Base-by-base conservation (phyloP, 495 filamentous ascomycete genomes). In the Alectoria sarmentosa region DNA sequence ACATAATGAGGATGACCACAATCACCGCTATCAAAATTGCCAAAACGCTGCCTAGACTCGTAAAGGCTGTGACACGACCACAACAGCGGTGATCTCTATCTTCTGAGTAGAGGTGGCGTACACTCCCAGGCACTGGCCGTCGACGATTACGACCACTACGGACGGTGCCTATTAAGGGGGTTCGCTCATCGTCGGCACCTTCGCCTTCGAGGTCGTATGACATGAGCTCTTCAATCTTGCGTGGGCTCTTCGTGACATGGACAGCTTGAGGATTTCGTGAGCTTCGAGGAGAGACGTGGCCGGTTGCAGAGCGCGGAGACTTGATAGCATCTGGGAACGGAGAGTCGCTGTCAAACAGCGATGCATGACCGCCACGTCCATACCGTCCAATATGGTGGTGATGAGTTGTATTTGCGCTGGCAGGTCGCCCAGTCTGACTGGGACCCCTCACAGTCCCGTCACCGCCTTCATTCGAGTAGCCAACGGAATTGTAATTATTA, bases 131-230 rank as follows among this genome's bases (percentile, higher is more conserved):
- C 41, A 76, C 76, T 8, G 82, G 82, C 26, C 84, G 79, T 34
- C 83, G 77, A n/a, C 90, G 88, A 65, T 78, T 80, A 48, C 90
- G 83, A 23, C 79, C 77, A 36, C 79, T 78, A 19, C 90, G 83
- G 13, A 80, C 73, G 23, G 87, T 86, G 5, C 86, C 83, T 9
- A 97, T 83, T 57, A 98, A 79, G 1, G 94, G 93, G 3, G 91
- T 92, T 39, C 88, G 85, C 75, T 98, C 94, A 72, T 97, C 93
- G 71, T 96, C 93, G 32, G 89, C 91, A 23, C 89, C 89, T 65
- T 90, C 88, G 11, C 80, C 83, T 69, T 89, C 88, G 34, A 87
- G 80, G 56, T 90, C 88, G 66, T 87, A 89, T 13, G 72, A 80
- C 62, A 88, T 87, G 9, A 79, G 68, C 44, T 85, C 80, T 61